Conservation (phyloP, 345 rosid species). For the Excoecaria agallocha region DNA sequence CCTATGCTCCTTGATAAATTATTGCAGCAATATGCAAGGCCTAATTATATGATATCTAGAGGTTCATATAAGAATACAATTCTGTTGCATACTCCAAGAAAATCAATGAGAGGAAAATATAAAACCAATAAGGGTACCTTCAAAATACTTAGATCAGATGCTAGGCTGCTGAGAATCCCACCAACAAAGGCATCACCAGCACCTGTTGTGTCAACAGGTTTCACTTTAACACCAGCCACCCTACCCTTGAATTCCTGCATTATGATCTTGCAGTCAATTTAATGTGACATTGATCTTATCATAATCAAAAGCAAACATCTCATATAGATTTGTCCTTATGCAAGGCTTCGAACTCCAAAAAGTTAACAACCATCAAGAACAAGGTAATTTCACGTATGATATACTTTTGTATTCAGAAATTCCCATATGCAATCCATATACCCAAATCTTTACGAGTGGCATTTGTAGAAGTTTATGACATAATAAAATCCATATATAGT, state of each 20-base stretch:
- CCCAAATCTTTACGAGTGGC: background rate
- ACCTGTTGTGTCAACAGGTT: conserved; percentile 41
- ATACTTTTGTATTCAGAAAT: background rate
- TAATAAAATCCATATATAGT: too few species aligned
- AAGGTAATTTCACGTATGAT: background rate
- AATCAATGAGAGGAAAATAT: conserved; percentile 1
- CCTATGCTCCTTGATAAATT: too few species aligned
- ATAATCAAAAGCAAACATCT: conserved; percentile 7
- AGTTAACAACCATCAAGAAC: background rate
- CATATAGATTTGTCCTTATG: background rate
- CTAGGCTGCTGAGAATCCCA: conserved; percentile 35
- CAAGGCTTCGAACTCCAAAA: background rate
- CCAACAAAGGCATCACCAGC: conserved; percentile 48
- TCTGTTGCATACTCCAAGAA: background rate
- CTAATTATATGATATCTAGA: background rate
- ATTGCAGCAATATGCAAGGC: background rate
- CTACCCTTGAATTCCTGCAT: conserved; percentile 40
- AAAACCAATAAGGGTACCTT: conserved; percentile 16
- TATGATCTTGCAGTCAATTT: background rate
- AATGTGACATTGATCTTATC: background rate
- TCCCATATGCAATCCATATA: background rate
- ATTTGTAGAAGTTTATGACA: background rate
- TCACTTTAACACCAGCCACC: conserved; percentile 32
- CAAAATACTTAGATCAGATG: conserved; percentile 24
- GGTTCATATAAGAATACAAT: background rate